Conservation (phyloP, 345 rosid species). For the Eutrema heterophyllum region DNA sequence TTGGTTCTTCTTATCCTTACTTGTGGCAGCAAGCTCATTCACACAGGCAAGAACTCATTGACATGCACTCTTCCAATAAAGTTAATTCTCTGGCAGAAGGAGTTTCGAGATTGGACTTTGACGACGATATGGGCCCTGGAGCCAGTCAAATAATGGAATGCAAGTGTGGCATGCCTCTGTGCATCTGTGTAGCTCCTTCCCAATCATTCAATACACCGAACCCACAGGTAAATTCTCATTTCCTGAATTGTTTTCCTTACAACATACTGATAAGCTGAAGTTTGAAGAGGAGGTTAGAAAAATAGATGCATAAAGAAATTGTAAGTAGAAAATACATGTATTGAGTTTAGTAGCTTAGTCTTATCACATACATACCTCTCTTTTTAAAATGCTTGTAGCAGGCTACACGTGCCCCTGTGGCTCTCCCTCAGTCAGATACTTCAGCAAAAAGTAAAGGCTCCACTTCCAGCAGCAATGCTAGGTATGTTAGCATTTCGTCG, state of each 20-base stretch:
- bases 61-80: constrained; percentile 37
- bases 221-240: constrained; percentile 33
- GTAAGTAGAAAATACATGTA: too few relatives aligned
- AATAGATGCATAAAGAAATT: background rate
- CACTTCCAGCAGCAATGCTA: constrained; percentile 50
- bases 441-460: constrained; percentile 49
- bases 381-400: constrained; percentile 16
- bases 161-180: constrained; percentile 97
- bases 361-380: background rate
- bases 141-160: constrained; percentile 45
- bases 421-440: constrained; percentile 36
- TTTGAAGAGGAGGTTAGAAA: too few relatives aligned
- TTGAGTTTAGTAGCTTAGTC: background rate
- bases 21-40: constrained; percentile 4
- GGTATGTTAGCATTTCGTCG: constrained; percentile 33
- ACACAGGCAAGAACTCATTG: constrained; percentile 37
- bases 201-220: constrained; percentile 31
- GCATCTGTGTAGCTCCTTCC: constrained; percentile 72
- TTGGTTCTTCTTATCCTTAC: background rate
- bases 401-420: constrained; percentile 33
- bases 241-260: background rate
- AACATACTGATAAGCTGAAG: background rate
- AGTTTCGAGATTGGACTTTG: constrained; percentile 51
- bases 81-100: constrained; percentile 40
- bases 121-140: constrained; percentile 34